Base-by-base conservation (phyloP, 129 eudicot genomes). In the Pulicaria dysenterica region DNA sequence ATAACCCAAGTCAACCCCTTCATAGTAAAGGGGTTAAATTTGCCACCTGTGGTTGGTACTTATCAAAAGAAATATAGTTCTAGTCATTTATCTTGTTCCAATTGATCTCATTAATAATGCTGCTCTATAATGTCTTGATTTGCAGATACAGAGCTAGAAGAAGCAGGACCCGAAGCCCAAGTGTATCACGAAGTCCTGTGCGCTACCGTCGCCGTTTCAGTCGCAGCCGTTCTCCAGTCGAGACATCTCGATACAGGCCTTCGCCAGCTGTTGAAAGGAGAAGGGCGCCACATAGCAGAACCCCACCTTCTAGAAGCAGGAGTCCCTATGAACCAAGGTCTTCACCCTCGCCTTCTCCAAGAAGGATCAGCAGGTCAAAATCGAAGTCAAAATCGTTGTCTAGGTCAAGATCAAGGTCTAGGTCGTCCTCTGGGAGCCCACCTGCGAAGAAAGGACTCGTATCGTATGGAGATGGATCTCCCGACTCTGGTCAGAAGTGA, bases 401-500 rank as follows among this genome's bases (percentile, higher is more conserved):
- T 7, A 53, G 6, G 49, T 77, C 82, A 0, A 80, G 75, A 40
- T 79, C 75, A 13, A 84, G 83, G 58, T 83, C 96, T 12, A 73
- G 86, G 72, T 87, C 97, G 9, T 82, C 91, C 5, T 90, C 96
- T 10, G 88, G 80, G 50, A 93, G 98, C 63, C 90, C 91, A 3
- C 88, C 86, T 42, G 79, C 79, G 44, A 91, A 83, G 86, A 79
- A 81, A 57, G 96, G 97, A 38, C 76, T 95, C 14, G 97, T 95
- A 69, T 90, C 99, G 3, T 95, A 95, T 77, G 96, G 87, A 8
- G 99, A 95, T 73, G 97, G 88, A n/a, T 90, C 97, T 56, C 96
- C 98, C 0, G 95, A 94, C 66, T 90, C 94, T 44, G 87, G 85
- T 53, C 86, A 80, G 64, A 83, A 83, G 81, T 85, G 71, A 83